Conservation (phyloP, 257 asterid species). For the Nicotiana attenuata region DNA sequence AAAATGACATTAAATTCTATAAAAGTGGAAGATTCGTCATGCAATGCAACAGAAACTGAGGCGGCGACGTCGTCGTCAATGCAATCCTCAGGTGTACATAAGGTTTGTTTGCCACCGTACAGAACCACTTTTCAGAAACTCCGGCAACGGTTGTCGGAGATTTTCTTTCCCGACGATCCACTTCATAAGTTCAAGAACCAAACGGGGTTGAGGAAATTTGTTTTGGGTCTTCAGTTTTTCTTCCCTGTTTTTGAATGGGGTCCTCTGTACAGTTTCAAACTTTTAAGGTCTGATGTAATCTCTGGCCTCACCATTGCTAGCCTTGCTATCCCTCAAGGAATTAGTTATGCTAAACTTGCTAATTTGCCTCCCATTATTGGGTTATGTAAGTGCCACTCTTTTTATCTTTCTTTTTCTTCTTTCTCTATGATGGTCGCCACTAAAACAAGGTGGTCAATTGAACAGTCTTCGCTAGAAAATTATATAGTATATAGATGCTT, state of each 20-base stretch:
- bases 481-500: not conserved
- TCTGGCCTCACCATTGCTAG: constrained; percentile 90
- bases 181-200: constrained; percentile 74
- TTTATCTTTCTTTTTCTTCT: not conserved
- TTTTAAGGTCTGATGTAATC: constrained; percentile 60
- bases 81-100: constrained; percentile 42
- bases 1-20: constrained; percentile 42
- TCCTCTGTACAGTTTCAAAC: constrained; percentile 40
- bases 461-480: not conserved
- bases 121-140: constrained; percentile 66
- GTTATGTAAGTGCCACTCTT: constrained; percentile 48
- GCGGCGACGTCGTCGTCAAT: constrained; percentile 8
- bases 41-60: constrained; percentile 16
- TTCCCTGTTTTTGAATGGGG: constrained; percentile 83
- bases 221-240: constrained; percentile 64
- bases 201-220: constrained; percentile 36
- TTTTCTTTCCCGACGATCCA: constrained; percentile 92
- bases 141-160: constrained; percentile 58
- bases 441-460: not conserved
- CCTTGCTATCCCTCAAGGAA: constrained; percentile 91
- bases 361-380: constrained; percentile 85
- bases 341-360: constrained; percentile 91
- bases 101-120: constrained; percentile 62
- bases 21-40: constrained; percentile 46
- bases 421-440: not conserved